Conservation (phyloP, 371 early-diverging fungal species). For the Mucor ambiguus region DNA sequence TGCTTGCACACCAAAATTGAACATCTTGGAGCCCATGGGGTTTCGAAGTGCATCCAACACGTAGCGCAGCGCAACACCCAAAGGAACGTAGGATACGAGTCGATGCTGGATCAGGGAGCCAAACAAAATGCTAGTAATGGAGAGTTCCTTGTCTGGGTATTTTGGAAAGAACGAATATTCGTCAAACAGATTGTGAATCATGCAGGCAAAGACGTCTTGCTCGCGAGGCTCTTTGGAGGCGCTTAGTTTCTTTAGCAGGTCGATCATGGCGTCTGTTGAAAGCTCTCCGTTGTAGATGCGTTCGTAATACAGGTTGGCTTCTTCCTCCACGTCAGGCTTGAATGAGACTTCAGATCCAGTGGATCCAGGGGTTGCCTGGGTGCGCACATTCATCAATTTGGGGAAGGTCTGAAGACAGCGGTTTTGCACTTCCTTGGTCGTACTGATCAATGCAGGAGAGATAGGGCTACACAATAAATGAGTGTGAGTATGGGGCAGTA, state of each 20-base stretch:
- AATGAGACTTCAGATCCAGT: slow-evolving; percentile 42
- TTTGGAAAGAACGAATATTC: slow-evolving; percentile 92
- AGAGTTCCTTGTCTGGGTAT: slow-evolving; percentile 92
- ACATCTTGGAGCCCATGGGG: slow-evolving; percentile 78
- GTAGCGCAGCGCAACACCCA: slow-evolving; percentile 81
- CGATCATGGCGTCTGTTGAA: slow-evolving; percentile 70
- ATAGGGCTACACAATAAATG: slow-evolving; percentile 43
- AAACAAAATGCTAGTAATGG: slow-evolving; percentile 85
- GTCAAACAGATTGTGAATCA: slow-evolving; percentile 88
- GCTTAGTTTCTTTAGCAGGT: slow-evolving; percentile 69
- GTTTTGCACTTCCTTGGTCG: slow-evolving; percentile 63
- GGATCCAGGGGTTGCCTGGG: slow-evolving; percentile 36
- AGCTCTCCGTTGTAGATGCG: slow-evolving; percentile 77
- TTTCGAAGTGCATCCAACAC: slow-evolving; percentile 84
- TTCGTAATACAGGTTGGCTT: slow-evolving; percentile 77
- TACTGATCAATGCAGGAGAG: slow-evolving; percentile 62
- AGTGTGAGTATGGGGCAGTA: neutral
- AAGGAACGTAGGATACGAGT: slow-evolving; percentile 70
- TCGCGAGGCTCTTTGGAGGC: slow-evolving; percentile 66
- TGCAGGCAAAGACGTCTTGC: slow-evolving; percentile 77
- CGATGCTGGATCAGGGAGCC: slow-evolving; percentile 88
- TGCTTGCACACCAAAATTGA: slow-evolving; percentile 88
- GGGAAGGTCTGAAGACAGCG: slow-evolving; percentile 66
- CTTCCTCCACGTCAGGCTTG: slow-evolving; percentile 65
- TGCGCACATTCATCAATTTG: slow-evolving; percentile 49